These are phyloP conservation scores for Spathaspora sp. DNA, from an alignment of 805 yeast species.

Conservation along the genomic window DNA sequence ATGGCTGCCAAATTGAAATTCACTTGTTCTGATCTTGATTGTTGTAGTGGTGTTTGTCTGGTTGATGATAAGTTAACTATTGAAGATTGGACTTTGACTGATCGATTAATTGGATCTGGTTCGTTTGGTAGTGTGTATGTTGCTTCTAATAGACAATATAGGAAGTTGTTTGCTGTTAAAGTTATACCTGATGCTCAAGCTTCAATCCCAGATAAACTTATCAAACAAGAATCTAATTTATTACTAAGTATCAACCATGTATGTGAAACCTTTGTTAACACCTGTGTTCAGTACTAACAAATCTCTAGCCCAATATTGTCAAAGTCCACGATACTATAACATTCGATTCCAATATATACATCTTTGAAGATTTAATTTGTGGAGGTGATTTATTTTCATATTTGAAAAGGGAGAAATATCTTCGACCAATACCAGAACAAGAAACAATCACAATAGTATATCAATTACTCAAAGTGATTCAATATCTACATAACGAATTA, in stretches of 20 bases:
- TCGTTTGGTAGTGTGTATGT: slow-evolving; percentile 55
- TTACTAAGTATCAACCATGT: slow-evolving; percentile 37
- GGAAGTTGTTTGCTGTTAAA: slow-evolving; percentile 48
- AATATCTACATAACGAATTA: slow-evolving; percentile 46
- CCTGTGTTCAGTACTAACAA: background rate
- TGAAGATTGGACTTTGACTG: slow-evolving; percentile 38
- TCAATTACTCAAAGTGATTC: slow-evolving; percentile 55
- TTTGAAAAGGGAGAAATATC: slow-evolving; percentile 37
- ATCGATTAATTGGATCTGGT: slow-evolving; percentile 48
- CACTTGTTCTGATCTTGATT: background rate
- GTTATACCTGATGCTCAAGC: slow-evolving; percentile 17
- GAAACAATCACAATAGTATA: slow-evolving; percentile 51
- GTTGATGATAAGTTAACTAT: background rate
- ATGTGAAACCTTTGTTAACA: slow-evolving; percentile 10
- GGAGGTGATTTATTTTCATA: slow-evolving; percentile 63
- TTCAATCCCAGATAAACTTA: background rate
- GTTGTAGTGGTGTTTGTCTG: background rate
- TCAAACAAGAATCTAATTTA: slow-evolving; percentile 15
- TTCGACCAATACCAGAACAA: slow-evolving; percentile 47
- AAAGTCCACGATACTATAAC: slow-evolving; percentile 35
- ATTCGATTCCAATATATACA: slow-evolving; percentile 29
- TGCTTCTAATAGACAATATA: slow-evolving; percentile 18
- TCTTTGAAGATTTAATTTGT: slow-evolving; percentile 46
- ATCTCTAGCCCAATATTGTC: slow-evolving; percentile 44
- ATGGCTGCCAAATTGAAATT: slow-evolving; percentile 4